Evolutionary conservation across 2,329 filamentous ascomycete species (phyloP).

Genomic region (Fusarium clavum): DNA sequence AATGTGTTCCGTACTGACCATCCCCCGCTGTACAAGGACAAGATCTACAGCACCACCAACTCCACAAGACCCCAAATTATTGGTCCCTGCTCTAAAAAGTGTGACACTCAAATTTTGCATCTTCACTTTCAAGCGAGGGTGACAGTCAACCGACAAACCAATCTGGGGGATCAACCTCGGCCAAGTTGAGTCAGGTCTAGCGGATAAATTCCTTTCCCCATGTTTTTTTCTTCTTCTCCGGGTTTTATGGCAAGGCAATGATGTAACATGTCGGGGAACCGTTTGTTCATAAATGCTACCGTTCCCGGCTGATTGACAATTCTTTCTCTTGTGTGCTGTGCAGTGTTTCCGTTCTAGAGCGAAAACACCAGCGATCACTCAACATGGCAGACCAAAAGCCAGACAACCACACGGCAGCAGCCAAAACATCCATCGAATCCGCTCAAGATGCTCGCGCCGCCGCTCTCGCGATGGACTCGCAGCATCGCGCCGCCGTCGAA

Average conservation of each 20-base stretch:
- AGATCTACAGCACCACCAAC: constrained; percentile 16
- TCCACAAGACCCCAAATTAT: background rate
- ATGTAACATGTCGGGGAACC: constrained; percentile 13
- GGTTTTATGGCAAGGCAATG: constrained; percentile 1
- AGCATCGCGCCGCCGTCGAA: constrained; percentile 68
- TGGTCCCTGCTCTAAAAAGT: background rate
- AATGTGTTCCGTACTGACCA: background rate
- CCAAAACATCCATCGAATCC: constrained; percentile 37
- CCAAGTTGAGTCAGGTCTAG: background rate
- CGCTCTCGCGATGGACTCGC: constrained; percentile 52
- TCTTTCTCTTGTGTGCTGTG: background rate
- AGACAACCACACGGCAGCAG: constrained; percentile 32
- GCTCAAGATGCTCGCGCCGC: constrained; percentile 2
- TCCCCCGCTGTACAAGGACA: constrained; percentile 10
- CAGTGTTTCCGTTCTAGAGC: background rate
- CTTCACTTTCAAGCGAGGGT: constrained; percentile 19
- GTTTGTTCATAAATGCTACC: constrained; percentile 10
- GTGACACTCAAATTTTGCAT: constrained; percentile 34
- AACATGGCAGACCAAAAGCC: constrained; percentile 28
- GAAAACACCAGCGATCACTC: background rate
- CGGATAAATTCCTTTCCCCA: constrained; percentile 22
- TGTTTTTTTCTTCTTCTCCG: constrained; percentile 18
- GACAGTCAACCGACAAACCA: constrained; percentile 13
- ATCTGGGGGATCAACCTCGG: constrained; percentile 5
- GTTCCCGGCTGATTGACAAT: background rate